Evolutionary conservation across 2,329 filamentous ascomycete species (phyloP), one percentile per base, ranked within the genome.

Genomic region (Neurospora sp.): DNA sequence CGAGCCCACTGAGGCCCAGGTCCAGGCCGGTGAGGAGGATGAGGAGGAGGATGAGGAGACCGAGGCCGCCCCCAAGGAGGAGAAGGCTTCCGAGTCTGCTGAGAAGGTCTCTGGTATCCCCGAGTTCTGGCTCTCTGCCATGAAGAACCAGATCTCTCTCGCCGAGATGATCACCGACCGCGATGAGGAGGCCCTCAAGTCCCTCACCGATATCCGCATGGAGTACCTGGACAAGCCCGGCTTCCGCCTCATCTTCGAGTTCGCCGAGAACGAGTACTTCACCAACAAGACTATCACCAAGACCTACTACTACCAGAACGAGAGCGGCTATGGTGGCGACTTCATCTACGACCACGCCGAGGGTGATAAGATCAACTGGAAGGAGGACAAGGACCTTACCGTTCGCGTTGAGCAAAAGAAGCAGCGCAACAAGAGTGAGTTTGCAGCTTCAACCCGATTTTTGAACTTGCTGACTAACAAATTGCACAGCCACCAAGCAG

Each of bases 311-410:
- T 99, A 99, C 84, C 95, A 97, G 83, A 96, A 96, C 79, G 96
- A 99, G 87, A 97, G 91, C 77, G 96, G 96, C 71, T 99, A 99
- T 78, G 96, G 95, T 76, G 96, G 96, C 76, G 96, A 99, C 82
- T 99, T 98, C 84, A 98, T 99, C 82, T 99, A 99, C 80, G 96
- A 99, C 80, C 96, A 99, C 80, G 96, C 96, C 70, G 95, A 99
- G 81, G 96, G 96, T 74, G 93, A 97, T 81, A 96, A 97, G 87
- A 97, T 99, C 78, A 91, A 97, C 76, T 99, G 96, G 96, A 96
- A 97, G 84, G 84, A 90, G 10, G 91, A 91, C 77, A 93, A 97
- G 82, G 96, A 99, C 79, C 85, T 99, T 76, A 99, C 96, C 66
- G 92, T 98, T 74, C 91, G 93, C 75, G 85, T 98, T 72, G 96